Evolutionary conservation across 1,284 basidiomycete species (phyloP), one percentile per base, ranked within the genome.

Genomic region (Ceratobasidium sp.): DNA sequence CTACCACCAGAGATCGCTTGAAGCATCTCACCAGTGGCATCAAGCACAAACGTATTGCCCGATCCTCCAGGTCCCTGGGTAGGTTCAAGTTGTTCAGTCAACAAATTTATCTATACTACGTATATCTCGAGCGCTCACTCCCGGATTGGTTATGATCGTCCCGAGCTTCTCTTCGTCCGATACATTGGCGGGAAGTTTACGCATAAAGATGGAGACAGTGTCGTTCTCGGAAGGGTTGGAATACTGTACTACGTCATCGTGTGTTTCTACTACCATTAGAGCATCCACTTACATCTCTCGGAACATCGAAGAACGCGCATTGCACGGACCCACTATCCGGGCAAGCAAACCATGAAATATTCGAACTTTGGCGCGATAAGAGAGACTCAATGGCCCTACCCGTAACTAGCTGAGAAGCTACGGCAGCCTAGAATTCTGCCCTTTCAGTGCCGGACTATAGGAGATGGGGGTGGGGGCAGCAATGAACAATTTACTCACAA

Each of bases 121-220:
- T 39, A 53, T 4, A 34, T 14, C 2, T 3, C 16, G 14, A 26
- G 9, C 1, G 43, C 57, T 26, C 28, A 43, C 69, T 18, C 77
- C 76, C 9, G 75, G 76, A 71, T 77, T 76, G 53, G 72, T 71
- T 30, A 76, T 67, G 8, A 77, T 72, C 1, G 57, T 67, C 0
- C 77, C 77, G 16, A 71, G 71, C 1, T 67, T 50, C 2, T 74
- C 36, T 0, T 59, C 50, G 12, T 18, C 34, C 9, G 72, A 58
- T 1, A 67, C 73, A 0, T 71, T 67, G 18, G 76, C 74, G 0
- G 77, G 76, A 8, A 75, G 50, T 70, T 75, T 77, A 21, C 77
- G 73, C 0, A 79, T 72, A 0, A 77, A 77, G 41, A 79, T 75
- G 3, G 74, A 74, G 46, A 78, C 74, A 0, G 64, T 72, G 14